Conservation (phyloP, 1,284 basidiomycete genomes). For the Malassezia psittaci region DNA sequence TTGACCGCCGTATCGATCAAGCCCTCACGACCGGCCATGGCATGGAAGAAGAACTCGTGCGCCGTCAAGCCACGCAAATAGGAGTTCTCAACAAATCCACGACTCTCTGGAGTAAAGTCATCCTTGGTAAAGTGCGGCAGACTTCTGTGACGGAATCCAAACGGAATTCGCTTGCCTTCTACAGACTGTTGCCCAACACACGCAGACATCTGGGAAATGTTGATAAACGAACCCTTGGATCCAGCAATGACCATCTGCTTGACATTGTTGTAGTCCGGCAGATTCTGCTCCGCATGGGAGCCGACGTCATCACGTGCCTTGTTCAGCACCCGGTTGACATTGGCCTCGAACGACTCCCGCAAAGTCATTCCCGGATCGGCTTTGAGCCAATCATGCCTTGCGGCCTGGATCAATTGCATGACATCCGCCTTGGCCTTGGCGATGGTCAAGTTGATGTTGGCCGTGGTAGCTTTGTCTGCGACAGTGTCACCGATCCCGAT, state of each 20-base stretch:
- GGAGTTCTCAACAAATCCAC: conserved; percentile 99
- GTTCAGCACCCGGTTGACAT: conserved; percentile 83
- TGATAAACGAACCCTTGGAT: conserved; percentile 85
- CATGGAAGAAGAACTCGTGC: conserved; percentile 99
- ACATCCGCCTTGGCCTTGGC: conserved; percentile 60
- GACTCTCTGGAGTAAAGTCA: conserved; percentile 95
- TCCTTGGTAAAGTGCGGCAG: conserved; percentile 97
- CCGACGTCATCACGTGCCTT: conserved; percentile 90
- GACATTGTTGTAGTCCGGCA: conserved; percentile 98
- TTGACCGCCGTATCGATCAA: conserved; percentile 99
- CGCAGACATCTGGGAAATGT: conserved; percentile 99
- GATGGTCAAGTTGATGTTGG: conserved; percentile 71
- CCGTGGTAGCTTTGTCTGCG: conserved; percentile 75
- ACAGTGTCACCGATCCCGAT: conserved; percentile 99
- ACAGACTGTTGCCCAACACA: conserved; percentile 98
- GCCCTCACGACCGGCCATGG: conserved; percentile 99
- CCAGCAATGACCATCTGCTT: conserved; percentile 99
- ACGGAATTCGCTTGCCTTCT: conserved; percentile 94
- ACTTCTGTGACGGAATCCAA: conserved; percentile 92
- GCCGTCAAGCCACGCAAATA: conserved; percentile 93
- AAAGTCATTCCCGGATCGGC: conserved; percentile 82
- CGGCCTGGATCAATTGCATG: conserved; percentile 40
- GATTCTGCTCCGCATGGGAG: conserved; percentile 82
- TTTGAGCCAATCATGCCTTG: conserved; percentile 42
- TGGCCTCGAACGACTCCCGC: conserved; percentile 92